Base-by-base conservation (phyloP, 805 yeast genomes). In the Hanseniaspora guilliermondii region DNA sequence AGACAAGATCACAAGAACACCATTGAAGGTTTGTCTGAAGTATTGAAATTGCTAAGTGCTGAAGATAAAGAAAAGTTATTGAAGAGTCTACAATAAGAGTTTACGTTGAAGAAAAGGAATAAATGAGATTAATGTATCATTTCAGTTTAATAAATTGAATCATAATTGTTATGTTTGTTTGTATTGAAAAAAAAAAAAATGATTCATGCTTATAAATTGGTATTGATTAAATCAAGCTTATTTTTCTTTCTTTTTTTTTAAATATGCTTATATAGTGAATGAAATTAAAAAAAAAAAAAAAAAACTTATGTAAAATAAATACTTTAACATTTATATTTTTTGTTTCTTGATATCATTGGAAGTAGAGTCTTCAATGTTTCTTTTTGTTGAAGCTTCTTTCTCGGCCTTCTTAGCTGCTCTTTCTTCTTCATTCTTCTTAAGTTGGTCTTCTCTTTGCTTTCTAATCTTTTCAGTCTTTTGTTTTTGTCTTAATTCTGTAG, bases 11-110 rank as follows among this genome's bases (percentile, higher is more conserved):
- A 76, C 68, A 72, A 70, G 65, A 68, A 76, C 57, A 70, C 81
- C 45, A 71, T 79, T 50, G 73, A 71, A 62, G 82, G 83, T 60
- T 68, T 79, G 58, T 68, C 76, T 41, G 83, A 78, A 63, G 77
- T 78, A 35, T 62, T 78, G 63, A 68, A 77, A 42, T 67, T 78
- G 63, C 62, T 79, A 53, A 73, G 80, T 17, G 67, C 73, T 42
- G 81, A 77, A 60, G 83, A 79, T 58, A 78, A 75, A 62, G 78
- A 72, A 56, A 72, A 72, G 59, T 60, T 72, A 42, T 60, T 69
- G 56, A 64, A 65, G 46, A 65, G 67, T 56, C 58, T 71, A 60
- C 67, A 53, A 41, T n/a, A 38, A 32, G 37, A 35, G 53, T 33
- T 47, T 48, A n/a, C 38, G n/a, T 25, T 47, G n/a, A 33, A 38